Base-by-base conservation (phyloP, 2,329 filamentous ascomycete genomes). In the Ceratocystis cubensis region DNA sequence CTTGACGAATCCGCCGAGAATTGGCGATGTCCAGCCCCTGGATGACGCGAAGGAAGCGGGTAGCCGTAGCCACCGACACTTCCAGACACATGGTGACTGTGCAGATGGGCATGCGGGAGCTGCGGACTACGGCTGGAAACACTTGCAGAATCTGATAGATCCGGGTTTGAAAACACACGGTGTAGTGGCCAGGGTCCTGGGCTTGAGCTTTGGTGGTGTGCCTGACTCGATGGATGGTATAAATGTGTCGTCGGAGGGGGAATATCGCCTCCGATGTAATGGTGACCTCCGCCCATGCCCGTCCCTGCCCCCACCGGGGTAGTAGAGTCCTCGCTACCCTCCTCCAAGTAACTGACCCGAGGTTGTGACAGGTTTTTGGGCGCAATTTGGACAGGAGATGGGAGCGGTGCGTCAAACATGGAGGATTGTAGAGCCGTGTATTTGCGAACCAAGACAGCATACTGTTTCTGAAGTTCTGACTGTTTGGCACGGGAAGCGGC, bases 401-500 rank as follows among this genome's bases (percentile, higher is more conserved):
- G 64, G 2, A 63, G 48, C 28, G 66, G 64, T 4, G 66, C 48
- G 20, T 68, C 80, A 53, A 82, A 71, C 4, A 83, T 70, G 1
- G 77, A 77, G 7, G 78, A 79, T 72, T 84, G 80, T 22, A 84
- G 73, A 1, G 77, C 77, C 13, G 77, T 80, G 71, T 82, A 82
- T 70, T 82, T 82, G 64, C 77, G 78, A 70, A 76, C 76, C 62
- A 84, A 74, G 22, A 78, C 74, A 59, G 75, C 74, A 70, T 82
- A 78, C 67, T 82, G 81, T 71, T 77, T 80, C 70, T 82, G 80
- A 68, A 84, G 73, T 70, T 83, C 81, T 0, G 77, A 75, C 68
- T 84, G 80, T 72, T 81, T 82, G 0, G 78, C 77, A 61, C 80
- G 76, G 70, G 79, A 82, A n/a, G 80, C 79, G 37, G 80, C 77